Base-by-base conservation (phyloP, 2,329 filamentous ascomycete genomes). In the Microdochium bolleyi region DNA sequence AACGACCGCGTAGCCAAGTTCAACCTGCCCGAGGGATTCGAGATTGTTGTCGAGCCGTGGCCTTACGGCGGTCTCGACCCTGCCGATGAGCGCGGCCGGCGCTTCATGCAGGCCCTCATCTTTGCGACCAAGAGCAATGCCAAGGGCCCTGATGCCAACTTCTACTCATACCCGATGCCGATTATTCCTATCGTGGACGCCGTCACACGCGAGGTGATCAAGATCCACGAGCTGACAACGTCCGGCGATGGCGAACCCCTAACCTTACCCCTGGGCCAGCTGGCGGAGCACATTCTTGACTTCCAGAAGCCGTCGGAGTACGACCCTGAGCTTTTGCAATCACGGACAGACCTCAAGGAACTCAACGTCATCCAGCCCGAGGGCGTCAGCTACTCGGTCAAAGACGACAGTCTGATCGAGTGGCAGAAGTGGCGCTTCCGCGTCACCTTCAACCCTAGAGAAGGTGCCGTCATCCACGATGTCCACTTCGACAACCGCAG, bases 381-480 rank as follows among this genome's bases (percentile, higher is more conserved):
- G 25, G 86, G 86, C 0, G 77, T 85, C 0, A 86, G 82, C 1
- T 89, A 89, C 67, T 72, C 68, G 0, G 74, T 87, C 11, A 70
- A 71, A 54, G 50, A 72, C 44, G 69, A 78, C 59, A 72, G 72
- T 49, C 64, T 70, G 16, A 60, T 83, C 4, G 67, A 74, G 53
- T 85, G 82, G 83, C 80, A 85, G 64, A 83, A 86, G 59, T 89
- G 85, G 85, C 73, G 78, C 1, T 84, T 90, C 69, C 74, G 85
- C 11, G 75, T 91, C 3, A 78, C 79, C 37, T 88, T 87, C 70
- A 89, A 85, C 64, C 77, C 80, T 48, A 76, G 87, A 1, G 87
- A 90, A 64, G 86, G 87, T 8, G 79, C 83, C 8, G 84, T 87
- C 2, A 72, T 90, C 2, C 84, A 89, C 61, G 84, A 89, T 58